A percentile compares a stretch with the other conserved stretches of the same genome.
phyloP scores from a whole-genome alignment of 202 grass and related monocot species.

The Brachypodium distachyon region DNA sequence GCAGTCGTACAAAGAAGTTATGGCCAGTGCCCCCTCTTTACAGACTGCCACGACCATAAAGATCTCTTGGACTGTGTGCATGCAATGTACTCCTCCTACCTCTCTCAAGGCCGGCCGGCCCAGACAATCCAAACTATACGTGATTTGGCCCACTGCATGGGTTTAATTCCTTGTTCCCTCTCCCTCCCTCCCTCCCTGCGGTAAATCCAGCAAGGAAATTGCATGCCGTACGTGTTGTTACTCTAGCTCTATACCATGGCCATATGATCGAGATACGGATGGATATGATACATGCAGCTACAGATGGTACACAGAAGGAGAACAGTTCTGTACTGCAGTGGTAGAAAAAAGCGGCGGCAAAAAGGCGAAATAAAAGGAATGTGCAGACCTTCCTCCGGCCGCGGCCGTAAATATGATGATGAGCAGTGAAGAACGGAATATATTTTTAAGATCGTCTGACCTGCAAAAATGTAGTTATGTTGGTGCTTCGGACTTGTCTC shows the following conservation, averaged over 20 bases:
- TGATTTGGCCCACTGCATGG: slow-evolving; percentile 21
- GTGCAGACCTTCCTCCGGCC: neutral
- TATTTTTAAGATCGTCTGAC: slow-evolving; percentile 35
- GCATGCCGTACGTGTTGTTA: neutral
- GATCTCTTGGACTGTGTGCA: slow-evolving; percentile 22
- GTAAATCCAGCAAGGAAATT: neutral
- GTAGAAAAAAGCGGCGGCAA: slow-evolving; percentile 1
- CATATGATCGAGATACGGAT: neutral
- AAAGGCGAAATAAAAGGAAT: slow-evolving; percentile 19
- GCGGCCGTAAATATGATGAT: slow-evolving; percentile 6
- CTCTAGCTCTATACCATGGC: neutral
- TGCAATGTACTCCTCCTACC: neutral
- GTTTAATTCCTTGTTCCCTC: slow-evolving; percentile 33
- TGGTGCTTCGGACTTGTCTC: slow-evolving; percentile 11
- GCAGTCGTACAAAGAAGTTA: slow-evolving; percentile 38
- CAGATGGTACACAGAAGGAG: neutral
- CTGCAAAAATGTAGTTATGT: slow-evolving; percentile 24
- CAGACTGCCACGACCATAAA: slow-evolving; percentile 47
- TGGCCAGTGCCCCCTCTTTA: slow-evolving; percentile 37
- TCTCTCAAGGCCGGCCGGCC: no score
- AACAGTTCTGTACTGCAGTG: neutral
- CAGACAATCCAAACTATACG: slow-evolving; percentile 45
- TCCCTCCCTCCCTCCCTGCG: neutral
- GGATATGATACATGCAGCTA: neutral
- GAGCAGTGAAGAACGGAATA: slow-evolving; percentile 15